Evolutionary conservation across 2,329 filamentous ascomycete genomes (phyloP), one percentile per base, ranked within the genome.

Genomic region (Phaeophleospora eucalypticola): DNA sequence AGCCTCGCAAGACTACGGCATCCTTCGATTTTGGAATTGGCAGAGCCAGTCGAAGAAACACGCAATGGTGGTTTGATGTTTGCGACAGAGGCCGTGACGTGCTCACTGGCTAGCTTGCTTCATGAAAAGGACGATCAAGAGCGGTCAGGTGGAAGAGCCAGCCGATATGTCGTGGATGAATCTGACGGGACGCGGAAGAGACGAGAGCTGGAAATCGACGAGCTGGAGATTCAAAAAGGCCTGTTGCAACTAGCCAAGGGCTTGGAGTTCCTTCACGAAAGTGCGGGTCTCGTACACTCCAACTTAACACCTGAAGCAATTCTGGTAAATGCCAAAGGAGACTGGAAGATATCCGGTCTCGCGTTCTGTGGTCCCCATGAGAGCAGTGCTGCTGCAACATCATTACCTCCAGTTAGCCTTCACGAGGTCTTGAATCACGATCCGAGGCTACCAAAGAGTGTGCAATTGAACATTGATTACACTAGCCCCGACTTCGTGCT

Each of bases 311-410:
- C 93, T 0, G 91, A 97, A 54, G 87, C 90, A 15, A 83, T 98
- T 54, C 85, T 95, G 56, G 82, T 98, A 68, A 98, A 98, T 70
- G 82, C 87, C 34, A 98, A 98, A 80, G 95, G 88, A 39, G 93
- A 98, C 68, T 98, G 93, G 93, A 98, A 98, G 67, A 87, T 98
- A 19, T 91, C 89, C 58, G 93, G 91, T n/a, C 78, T 98, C 33
- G 82, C 86, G 0, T 98, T 96, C 67, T 88, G 86, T 64, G 87
- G 87, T 37, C 87, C 89, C 12, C 81, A 87, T 40, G 86, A 89
- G 58, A 79, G 81, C 58, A 87, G 86, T 16, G 83, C 81, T 20
- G 57, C 61, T 7, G 58, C 64, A 19, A 86, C 87, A 2, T 85
- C 87, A 3, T 81, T 95, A 40, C 78, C 84, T 35, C 86, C 88